Conservation (phyloP, 1,284 basidiomycete genomes). For the Tetrapyrgos nigripes region DNA sequence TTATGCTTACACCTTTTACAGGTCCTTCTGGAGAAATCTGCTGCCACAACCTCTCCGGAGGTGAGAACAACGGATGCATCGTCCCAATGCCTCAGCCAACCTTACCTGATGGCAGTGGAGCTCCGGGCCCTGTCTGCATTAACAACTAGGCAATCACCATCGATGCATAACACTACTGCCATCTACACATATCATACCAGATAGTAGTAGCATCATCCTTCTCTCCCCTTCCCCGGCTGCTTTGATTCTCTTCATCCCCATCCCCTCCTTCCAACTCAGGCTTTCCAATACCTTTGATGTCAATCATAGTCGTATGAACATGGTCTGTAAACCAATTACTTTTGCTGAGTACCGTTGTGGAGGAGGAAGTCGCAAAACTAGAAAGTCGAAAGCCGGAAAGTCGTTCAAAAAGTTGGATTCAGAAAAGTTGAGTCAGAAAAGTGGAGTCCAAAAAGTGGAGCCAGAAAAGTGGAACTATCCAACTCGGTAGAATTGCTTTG, state of each 20-base stretch:
- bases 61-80: not conserved
- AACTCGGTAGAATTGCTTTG: too few relatives aligned
- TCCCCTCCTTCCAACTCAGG: constrained; percentile 4
- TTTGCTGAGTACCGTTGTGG: too few relatives aligned
- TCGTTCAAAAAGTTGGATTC: too few relatives aligned
- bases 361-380: too few relatives aligned
- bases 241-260: too few relatives aligned
- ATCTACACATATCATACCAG: not conserved
- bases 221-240: too few relatives aligned
- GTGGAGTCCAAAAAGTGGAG: too few relatives aligned
- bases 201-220: not conserved
- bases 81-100: not conserved
- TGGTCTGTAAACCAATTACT: constrained; percentile 28
- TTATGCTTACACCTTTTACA: not conserved
- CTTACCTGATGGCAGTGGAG: not conserved
- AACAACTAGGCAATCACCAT: not conserved
- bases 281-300: too few relatives aligned
- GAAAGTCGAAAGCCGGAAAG: too few relatives aligned
- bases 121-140: not conserved
- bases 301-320: constrained; percentile 17
- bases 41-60: not conserved
- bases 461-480: too few relatives aligned
- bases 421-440: too few relatives aligned
- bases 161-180: not conserved
- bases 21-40: not conserved